Base-by-base conservation (phyloP, 2,329 filamentous ascomycete genomes). In the Plenodomus biglobosus region DNA sequence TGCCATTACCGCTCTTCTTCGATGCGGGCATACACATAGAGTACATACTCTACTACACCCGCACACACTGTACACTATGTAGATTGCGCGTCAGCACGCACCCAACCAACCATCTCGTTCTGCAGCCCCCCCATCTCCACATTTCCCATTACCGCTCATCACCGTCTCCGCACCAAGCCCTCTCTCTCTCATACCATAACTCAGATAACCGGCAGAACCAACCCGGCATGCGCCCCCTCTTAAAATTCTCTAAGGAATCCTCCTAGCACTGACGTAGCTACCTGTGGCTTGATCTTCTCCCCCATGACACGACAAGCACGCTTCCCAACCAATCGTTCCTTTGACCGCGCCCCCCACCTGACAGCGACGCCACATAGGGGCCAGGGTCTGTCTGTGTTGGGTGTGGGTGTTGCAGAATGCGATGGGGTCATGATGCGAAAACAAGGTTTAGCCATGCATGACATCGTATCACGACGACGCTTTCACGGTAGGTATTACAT, bases 31-130 rank as follows among this genome's bases (percentile, higher is more conserved):
- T n/a, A n/a, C n/a, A 15, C 27, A 8, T 32, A 32, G 27, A 32
- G 27, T 32, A 15, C 22, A n/a, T n/a, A n/a, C n/a, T n/a, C n/a
- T n/a, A n/a, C n/a, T n/a, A n/a, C n/a, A n/a, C n/a, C n/a, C n/a
- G n/a, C n/a, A 15, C 27, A 8, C 15, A 32, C 6, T 8, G 27
- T 32, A 15, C 22, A 10, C 10, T 24, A 10, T 10, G 10, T 10
- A 48, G 18, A 20, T 48, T 41, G 42, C 38, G 46, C 37, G 41
- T 41, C 38, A 22, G 19, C 19, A n/a, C 1, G 8, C 20, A 18
- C 39, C 48, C 48, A 51, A 51, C 48, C 48, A 48, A 38, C n/a
- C 8, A 22, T n/a, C n/a, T n/a, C n/a, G 21, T 11, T 15, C 8
- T 11, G 10, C 19, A n/a, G 22, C 44, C 8, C 48, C 48, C 41